Evolutionary conservation across 306 rosid genomes (phyloP), one percentile per base, ranked within the genome.

Genomic region (Macrotyloma uniflorum): DNA sequence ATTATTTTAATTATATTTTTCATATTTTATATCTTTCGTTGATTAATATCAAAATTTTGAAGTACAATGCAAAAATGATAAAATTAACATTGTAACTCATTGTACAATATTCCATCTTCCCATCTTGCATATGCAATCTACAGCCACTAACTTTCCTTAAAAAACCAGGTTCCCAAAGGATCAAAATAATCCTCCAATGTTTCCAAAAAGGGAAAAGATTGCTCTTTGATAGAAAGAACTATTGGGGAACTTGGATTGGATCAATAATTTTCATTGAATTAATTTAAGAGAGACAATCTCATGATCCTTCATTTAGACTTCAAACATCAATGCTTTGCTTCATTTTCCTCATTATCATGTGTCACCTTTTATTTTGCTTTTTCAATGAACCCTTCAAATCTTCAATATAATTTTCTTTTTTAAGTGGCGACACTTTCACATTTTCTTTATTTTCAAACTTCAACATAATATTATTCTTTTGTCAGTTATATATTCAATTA

Each of bases 261-360:
- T 36, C 8, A n/a, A n/a, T n/a, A n/a, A n/a, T n/a, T n/a, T n/a
- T n/a, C 57, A 11, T 45, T 23, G 6, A 64, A 38, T 71, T 49
- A 6, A 66, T 47, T 79, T 46, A 78, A 66, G 77, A 23, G 8
- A 55, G 78, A 82, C 82, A 78, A 57, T 22, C 43, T 83, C 83
- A 66, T 72, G 19, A 26, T 10, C 45, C 22, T 32, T 35, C 64
- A 24, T 24, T 63, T 58, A 59, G 36, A 38, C 68, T 50, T 83
- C 69, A 73, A 74, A 18, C 75, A 58, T 36, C 42, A 58, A 19
- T 26, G 30, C 8, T 46, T 67, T 12, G 12, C n/a, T 67, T 40
- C 46, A 32, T 6, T 57, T 38, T 54, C 49, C 35, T 64, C 8
- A 8, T 64, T 64, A 36, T 64, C 49, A 18, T 36, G 49, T 38